Conservation (phyloP, 2,329 filamentous ascomycete genomes). For the Penicillium olsonii region DNA sequence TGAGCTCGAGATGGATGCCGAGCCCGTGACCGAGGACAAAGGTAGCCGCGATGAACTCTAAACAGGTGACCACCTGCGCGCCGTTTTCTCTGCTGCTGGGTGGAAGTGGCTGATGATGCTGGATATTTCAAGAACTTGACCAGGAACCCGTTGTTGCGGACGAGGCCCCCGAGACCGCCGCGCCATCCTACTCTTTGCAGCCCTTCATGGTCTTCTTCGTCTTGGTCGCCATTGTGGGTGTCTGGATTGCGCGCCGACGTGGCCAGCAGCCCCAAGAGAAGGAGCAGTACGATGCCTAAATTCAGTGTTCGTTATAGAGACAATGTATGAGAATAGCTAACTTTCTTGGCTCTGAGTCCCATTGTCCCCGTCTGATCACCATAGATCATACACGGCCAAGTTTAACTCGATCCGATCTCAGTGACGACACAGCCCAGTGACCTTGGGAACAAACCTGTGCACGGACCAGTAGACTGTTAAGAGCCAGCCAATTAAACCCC, state of each 20-base stretch:
- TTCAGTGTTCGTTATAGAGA: neutral
- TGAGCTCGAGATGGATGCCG: conserved; percentile 59
- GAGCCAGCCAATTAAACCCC: conserved; percentile 8
- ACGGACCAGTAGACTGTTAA: too few species aligned
- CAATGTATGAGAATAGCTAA: neutral
- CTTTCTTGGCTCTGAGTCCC: neutral
- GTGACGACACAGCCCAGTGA: conserved; percentile 3
- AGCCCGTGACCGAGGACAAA: conserved; percentile 47
- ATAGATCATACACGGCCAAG: too few species aligned
- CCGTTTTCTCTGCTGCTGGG: conserved; percentile 25
- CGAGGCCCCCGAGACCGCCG: conserved; percentile 8
- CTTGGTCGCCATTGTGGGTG: conserved; percentile 20
- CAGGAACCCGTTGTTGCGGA: conserved; percentile 10
- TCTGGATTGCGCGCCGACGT: conserved; percentile 20
- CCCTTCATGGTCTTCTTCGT: conserved; percentile 20
- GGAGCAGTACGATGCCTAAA: conserved; percentile 17
- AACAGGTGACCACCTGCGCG: conserved; percentile 33
- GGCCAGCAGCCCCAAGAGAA: conserved; percentile 18
- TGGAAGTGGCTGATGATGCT: conserved; percentile 37
- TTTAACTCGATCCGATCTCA: neutral
- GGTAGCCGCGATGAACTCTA: conserved; percentile 69
- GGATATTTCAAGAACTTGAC: conserved; percentile 25
- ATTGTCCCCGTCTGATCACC: neutral
- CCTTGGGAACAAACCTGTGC: neutral
- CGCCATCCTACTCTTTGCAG: conserved; percentile 17